phyloP scores from a whole-genome alignment of 1,139 yeast genomes.

The Pichia sp. region DNA sequence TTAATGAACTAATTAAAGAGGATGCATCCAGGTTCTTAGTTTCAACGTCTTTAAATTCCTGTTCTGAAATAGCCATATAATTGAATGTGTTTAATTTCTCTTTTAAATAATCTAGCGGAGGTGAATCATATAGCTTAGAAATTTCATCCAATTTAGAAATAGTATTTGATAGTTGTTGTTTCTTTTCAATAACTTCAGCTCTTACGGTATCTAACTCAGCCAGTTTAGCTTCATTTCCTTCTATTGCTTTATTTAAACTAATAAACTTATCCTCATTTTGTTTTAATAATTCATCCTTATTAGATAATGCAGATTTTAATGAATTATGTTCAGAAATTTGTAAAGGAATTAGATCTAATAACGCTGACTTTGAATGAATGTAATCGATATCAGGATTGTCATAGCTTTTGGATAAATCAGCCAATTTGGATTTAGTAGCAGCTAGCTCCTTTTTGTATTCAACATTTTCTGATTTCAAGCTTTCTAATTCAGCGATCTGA shows the following conservation, averaged over 20 bases:
- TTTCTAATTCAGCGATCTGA: too few species aligned
- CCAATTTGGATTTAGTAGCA: too few species aligned
- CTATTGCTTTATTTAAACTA: too few species aligned
- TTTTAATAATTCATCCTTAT: not conserved
- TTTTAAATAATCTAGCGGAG: constrained; percentile 13
- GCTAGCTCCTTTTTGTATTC: too few species aligned
- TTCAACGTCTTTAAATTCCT: constrained; percentile 1
- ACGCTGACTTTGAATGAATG: not conserved
- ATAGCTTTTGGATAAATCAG: too few species aligned
- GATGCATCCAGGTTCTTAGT: not conserved
- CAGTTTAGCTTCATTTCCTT: not conserved
- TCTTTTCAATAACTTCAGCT: constrained; percentile 5
- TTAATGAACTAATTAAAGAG: not conserved
- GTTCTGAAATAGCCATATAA: not conserved
- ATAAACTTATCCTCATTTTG: not conserved
- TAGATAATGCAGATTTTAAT: not conserved
- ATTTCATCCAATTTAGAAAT: constrained; percentile 1
- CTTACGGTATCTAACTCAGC: constrained; percentile 1
- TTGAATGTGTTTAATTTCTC: constrained; percentile 1
- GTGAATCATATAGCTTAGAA: constrained; percentile 7
- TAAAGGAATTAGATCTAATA: not conserved
- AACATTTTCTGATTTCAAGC: too few species aligned
- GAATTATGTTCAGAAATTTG: not conserved
- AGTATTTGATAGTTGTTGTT: constrained; percentile 1
- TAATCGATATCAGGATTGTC: not conserved